These are phyloP conservation scores for Amylostereum areolatum DNA, from an alignment of 1,284 basidiomycete species.

Conservation along the genomic window DNA sequence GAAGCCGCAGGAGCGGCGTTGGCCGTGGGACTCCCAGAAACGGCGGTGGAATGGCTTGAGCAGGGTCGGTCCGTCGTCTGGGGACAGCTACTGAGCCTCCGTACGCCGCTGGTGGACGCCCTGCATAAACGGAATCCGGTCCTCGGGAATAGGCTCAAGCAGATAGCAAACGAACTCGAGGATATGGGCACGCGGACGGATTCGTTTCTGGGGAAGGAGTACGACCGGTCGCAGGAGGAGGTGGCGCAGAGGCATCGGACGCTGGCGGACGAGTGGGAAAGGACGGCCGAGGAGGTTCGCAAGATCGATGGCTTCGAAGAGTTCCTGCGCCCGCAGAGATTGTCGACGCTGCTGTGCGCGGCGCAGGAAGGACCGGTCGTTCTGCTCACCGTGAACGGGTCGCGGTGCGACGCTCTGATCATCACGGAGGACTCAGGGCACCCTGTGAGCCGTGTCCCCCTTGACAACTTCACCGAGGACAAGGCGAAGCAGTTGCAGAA, in stretches of 20 bases:
- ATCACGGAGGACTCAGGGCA: background rate
- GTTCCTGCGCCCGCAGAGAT: background rate
- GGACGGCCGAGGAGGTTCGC: background rate
- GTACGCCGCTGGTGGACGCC: no score
- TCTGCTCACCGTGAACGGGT: background rate
- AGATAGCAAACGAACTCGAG: no score
- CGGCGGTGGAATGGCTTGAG: no score
- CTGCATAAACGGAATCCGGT: no score
- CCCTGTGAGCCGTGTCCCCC: background rate
- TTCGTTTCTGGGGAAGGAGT: no score
- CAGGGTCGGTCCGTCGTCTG: no score
- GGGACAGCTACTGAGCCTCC: no score
- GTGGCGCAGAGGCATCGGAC: background rate
- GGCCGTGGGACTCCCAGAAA: no score
- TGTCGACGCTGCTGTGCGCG: background rate
- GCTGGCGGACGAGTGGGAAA: background rate
- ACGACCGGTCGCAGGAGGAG: background rate
- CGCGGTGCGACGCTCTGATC: slow-evolving; percentile 1
- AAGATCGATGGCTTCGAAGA: slow-evolving; percentile 2
- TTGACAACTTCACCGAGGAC: background rate
- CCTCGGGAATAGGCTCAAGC: no score
- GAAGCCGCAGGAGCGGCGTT: no score
- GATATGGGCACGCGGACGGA: no score
- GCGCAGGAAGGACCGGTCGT: slow-evolving; percentile 1
- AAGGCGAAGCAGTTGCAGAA: background rate